A percentile compares a stretch with the other conserved stretches of the same genome.
Conservation (phyloP, 2,329 filamentous ascomycete genomes). For the Aspergillus ruber region DNA sequence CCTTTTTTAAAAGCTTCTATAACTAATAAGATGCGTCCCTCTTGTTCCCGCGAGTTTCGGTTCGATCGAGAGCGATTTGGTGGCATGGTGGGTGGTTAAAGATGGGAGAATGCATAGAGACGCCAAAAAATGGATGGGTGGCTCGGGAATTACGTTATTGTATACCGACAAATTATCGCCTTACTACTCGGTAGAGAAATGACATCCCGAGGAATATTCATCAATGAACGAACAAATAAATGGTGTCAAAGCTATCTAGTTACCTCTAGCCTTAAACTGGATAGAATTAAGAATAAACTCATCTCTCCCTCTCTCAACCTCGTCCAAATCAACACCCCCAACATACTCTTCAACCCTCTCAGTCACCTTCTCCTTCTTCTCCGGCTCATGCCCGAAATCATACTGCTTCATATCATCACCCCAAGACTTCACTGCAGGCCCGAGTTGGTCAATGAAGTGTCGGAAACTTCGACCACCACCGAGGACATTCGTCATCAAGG, state of each 20-base stretch:
- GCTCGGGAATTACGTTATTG: too few species aligned
- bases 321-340: slow-evolving; percentile 1
- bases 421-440: slow-evolving; percentile 10
- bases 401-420: slow-evolving; percentile 9
- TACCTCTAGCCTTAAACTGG: neutral
- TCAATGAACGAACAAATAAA: neutral
- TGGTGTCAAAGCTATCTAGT: neutral
- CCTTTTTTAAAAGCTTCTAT: too few species aligned
- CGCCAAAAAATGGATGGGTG: too few species aligned
- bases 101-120: too few species aligned
- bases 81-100: too few species aligned
- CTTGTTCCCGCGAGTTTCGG: too few species aligned
- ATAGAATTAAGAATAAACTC: neutral
- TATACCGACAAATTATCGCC: too few species aligned
- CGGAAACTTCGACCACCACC: slow-evolving; percentile 9
- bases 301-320: slow-evolving; percentile 2
- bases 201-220: too few species aligned
- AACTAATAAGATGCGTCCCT: too few species aligned
- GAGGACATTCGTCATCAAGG: slow-evolving; percentile 11
- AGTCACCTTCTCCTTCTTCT: slow-evolving; percentile 2
- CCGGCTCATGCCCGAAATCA: slow-evolving; percentile 2
- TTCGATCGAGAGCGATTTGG: too few species aligned
- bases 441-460: slow-evolving; percentile 13
- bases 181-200: too few species aligned
- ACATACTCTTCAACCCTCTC: slow-evolving; percentile 4